Conservation (phyloP, 192 early-diverging fungal genomes). For the Linnemannia elongata region DNA sequence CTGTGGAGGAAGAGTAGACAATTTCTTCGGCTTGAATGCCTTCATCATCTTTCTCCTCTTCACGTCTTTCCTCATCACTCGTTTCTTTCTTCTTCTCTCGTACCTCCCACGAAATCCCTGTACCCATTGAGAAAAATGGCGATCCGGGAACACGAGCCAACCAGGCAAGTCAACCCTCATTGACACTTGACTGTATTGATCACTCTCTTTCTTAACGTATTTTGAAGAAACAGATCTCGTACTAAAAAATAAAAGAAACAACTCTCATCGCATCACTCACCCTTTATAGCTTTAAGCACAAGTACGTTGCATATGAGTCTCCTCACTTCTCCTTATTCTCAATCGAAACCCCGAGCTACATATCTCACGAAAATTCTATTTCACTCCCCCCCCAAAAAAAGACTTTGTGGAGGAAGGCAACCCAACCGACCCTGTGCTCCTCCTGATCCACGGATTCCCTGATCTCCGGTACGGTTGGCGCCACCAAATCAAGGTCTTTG, state of each 20-base stretch:
- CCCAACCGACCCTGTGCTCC: background rate
- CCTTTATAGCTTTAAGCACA: constrained; percentile 17
- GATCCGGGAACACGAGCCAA: background rate
- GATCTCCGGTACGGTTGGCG: constrained; percentile 57
- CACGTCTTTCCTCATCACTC: background rate
- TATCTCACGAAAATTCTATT: background rate
- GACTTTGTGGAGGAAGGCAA: constrained; percentile 51
- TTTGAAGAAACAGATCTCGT: too few relatives aligned
- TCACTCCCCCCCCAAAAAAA: background rate
- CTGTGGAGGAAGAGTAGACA: too few relatives aligned
- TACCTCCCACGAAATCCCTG: background rate
- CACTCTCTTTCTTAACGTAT: too few relatives aligned
- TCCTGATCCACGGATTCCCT: constrained; percentile 45
- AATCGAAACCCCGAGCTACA: background rate
- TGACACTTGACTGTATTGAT: too few relatives aligned
- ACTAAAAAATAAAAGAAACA: too few relatives aligned
- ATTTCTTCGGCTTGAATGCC: background rate
- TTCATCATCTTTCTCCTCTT: background rate
- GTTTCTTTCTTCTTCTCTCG: background rate
- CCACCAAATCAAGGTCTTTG: constrained; percentile 60
- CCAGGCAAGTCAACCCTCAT: background rate
- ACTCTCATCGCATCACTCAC: too few relatives aligned
- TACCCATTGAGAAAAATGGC: background rate
- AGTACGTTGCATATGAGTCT: background rate
- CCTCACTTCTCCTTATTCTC: background rate